phyloP scores from a whole-genome alignment of 306 rosid species.

The Pyrus bretschneideri region DNA sequence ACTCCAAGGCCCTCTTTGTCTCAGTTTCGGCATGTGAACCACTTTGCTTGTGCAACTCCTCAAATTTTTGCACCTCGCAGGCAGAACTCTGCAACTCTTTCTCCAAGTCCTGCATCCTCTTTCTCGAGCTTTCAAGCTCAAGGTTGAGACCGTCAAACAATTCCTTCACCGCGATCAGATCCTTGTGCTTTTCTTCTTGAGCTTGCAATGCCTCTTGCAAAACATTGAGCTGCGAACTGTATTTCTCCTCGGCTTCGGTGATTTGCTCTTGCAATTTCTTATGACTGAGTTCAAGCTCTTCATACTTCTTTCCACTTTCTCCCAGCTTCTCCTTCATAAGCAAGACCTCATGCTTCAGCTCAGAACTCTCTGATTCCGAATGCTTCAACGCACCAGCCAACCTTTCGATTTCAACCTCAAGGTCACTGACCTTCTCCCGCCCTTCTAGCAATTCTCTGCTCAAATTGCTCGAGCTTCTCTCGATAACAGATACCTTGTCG shows the following conservation, averaged over 20 bases:
- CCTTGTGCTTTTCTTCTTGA: slow-evolving; percentile 66
- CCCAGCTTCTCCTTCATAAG: slow-evolving; percentile 55
- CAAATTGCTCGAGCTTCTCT: slow-evolving; percentile 47
- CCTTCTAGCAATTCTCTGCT: slow-evolving; percentile 80
- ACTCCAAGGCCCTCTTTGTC: slow-evolving; percentile 56
- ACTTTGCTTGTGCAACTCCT: slow-evolving; percentile 83
- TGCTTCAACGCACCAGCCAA: slow-evolving; percentile 55
- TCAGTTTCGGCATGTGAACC: slow-evolving; percentile 73
- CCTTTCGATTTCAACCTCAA: slow-evolving; percentile 56
- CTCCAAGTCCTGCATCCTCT: slow-evolving; percentile 59
- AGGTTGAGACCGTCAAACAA: slow-evolving; percentile 45
- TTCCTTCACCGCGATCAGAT: slow-evolving; percentile 64
- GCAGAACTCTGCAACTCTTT: slow-evolving; percentile 47
- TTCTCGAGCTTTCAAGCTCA: slow-evolving; percentile 65
- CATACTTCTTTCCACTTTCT: slow-evolving; percentile 51
- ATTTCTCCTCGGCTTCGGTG: slow-evolving; percentile 55
- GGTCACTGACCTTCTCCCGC: slow-evolving; percentile 73
- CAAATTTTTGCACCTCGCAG: slow-evolving; percentile 56
- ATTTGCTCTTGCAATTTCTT: slow-evolving; percentile 60
- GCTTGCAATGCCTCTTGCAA: slow-evolving; percentile 63
- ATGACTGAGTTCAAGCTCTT: slow-evolving; percentile 52
- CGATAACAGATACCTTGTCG: slow-evolving; percentile 31
- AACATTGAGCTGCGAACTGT: slow-evolving; percentile 46
- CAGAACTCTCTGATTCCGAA: slow-evolving; percentile 67
- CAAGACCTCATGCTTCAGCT: slow-evolving; percentile 60